A percentile compares a stretch with the other conserved stretches of the same genome.
Evolutionary conservation across 106 monocot genomes (phyloP).

Genomic region (Gastrodia elata): DNA sequence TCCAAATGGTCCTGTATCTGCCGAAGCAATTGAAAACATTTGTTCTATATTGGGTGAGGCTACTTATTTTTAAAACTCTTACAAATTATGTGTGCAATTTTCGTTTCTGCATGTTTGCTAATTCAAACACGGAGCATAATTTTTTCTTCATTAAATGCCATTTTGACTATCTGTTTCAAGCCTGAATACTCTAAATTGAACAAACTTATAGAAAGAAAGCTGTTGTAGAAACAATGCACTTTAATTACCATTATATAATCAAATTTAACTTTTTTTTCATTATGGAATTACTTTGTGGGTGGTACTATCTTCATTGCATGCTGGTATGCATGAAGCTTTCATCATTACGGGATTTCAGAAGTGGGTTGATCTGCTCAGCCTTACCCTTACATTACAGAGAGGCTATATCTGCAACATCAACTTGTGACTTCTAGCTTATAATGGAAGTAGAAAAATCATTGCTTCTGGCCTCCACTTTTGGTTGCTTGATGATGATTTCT

Average conservation of each 20-base stretch:
- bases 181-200: background rate
- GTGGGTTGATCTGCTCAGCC: background rate
- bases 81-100: background rate
- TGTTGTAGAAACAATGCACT: background rate
- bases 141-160: background rate
- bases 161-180: background rate
- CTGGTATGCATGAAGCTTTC: background rate
- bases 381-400: background rate
- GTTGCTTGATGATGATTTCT: too few species aligned
- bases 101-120: background rate
- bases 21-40: slow-evolving; percentile 58
- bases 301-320: background rate
- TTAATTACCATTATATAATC: background rate
- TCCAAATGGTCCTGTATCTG: slow-evolving; percentile 46
- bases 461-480: background rate
- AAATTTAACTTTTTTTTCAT: background rate
- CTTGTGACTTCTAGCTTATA: background rate
- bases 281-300: background rate
- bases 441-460: background rate
- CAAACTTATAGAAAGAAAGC: background rate
- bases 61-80: background rate
- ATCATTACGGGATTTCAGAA: background rate
- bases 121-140: background rate
- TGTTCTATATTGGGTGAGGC: slow-evolving; percentile 46
- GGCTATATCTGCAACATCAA: background rate